Base-by-base conservation (phyloP, 495 filamentous ascomycete species). In the Glarea lozoyensis region DNA sequence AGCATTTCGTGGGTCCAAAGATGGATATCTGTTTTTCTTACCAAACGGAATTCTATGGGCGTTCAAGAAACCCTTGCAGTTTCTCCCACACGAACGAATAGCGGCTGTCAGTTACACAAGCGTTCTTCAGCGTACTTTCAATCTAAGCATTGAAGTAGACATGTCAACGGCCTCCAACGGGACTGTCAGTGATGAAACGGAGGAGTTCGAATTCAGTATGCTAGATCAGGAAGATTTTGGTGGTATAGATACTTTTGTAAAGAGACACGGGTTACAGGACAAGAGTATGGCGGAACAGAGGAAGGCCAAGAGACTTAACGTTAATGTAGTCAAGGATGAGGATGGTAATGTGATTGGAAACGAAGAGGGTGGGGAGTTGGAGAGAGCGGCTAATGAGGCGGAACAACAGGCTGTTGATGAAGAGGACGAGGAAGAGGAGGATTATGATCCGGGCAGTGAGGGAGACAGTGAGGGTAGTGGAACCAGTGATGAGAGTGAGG, bases 31-130 rank as follows among this genome's bases (percentile, higher is more conserved):
- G 10, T 97, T 94, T 63, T 83, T 97, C 57, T 69, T 96, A 5
- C 75, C 82, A 31, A 80, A 72, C 16, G 92, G 92, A 2, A 90
- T 98, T 34, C 58, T 98, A 21, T 98, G 84, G 70, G 88, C 79
- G 1, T 97, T 94, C 74, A 95, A 95, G 61, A 98, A 98, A 56
- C 92, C 92, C 0, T 65, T 98, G 18, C 54, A 86, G 12, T 95
- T 87, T 67, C 79, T 97, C 47, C 78, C 86, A 2, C 83, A 93
- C 34, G 76, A 83, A 33, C 66, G 70, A 29, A 82, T 97, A 39
- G 78, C 79, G 2, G 84, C 84, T 9, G 73, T 96, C 11, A 88
- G 82, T 38, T 97, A 95, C 57, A 94, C 87, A 3, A 88, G 75
- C 22, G 82, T 98, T 37, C 70, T 97, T 3, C 88, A 92, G 52